Evolutionary conservation across 495 filamentous ascomycete genomes (phyloP).

Genomic region (Sordaria brevicollis): DNA sequence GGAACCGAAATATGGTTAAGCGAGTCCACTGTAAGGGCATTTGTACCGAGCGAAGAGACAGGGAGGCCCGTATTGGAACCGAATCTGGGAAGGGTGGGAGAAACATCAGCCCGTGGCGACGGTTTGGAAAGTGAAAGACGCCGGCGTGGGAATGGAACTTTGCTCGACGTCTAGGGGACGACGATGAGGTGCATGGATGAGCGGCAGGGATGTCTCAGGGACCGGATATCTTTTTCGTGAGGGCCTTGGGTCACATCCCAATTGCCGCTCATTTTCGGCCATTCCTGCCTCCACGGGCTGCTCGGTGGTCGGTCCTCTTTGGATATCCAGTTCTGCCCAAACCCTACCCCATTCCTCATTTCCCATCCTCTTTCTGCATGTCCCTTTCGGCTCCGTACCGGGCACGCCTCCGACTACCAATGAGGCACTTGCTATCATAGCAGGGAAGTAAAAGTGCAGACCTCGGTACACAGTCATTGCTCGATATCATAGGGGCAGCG

Average conservation of each 20-base stretch:
- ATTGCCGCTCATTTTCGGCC: background rate
- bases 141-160: background rate
- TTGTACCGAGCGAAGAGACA: background rate
- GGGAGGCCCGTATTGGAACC: background rate
- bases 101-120: background rate
- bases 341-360: background rate
- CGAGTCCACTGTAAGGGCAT: background rate
- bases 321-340: background rate
- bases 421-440: background rate
- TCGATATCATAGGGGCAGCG: background rate
- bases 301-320: background rate
- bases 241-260: background rate
- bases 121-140: background rate
- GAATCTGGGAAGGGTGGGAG: background rate
- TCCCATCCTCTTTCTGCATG: background rate
- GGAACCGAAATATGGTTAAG: background rate
- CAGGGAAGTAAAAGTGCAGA: background rate
- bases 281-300: background rate
- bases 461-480: background rate
- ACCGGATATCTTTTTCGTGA: background rate
- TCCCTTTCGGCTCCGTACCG: background rate
- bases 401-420: background rate
- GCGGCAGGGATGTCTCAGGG: background rate
- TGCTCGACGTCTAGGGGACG: background rate
- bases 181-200: background rate